Base-by-base conservation (phyloP, 1,284 basidiomycete species). In the Cystobasidiaceae sp. region DNA sequence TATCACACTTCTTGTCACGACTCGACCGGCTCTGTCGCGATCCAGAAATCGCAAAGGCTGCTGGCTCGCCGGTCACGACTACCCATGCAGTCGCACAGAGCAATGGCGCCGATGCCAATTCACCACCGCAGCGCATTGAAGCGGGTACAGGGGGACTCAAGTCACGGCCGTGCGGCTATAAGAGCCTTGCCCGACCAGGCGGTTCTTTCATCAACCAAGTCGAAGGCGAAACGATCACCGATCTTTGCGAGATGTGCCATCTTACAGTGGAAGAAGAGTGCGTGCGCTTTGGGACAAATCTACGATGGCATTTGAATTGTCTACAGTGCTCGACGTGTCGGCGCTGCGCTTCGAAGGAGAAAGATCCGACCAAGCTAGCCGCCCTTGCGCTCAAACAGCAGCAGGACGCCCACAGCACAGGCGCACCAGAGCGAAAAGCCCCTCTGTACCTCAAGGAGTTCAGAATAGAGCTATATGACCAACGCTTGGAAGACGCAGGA, bases 231-330 rank as follows among this genome's bases (percentile, higher is more conserved):
- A 70, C 73, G 39, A 69, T 77, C 3, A 78, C 78, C n/a, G 96
- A 98, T 79, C 83, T 93, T 37, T 99, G 96, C 75, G 84, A 90
- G 50, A 86, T 85, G 70, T 99, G 96, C 76, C 83, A 84, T 43
- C 81, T 86, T 68, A 94, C 93, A 0, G 90, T 99, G 23, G 96
- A 99, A 77, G 96, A 99, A 76, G 94, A 98, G 73, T 98, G 96
- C 74, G 86, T 91, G 43, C 83, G 94, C 62, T 80, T 94, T 30
- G 93, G 93, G 37, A 93, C 92, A 32, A 93, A 93, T 78, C 86
- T 92, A 74, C 84, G 96, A 55, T 98, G 96, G 96, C 96, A 98
- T 78, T 89, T 90, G 2, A 83, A 88, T 30, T 99, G 94, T 76
- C 80, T 99, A 46, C 85, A 87, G 69, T 99, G 94, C 73, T 78